A percentile compares a stretch with the other conserved stretches of the same genome.
These are phyloP conservation scores for Bruguiera parviflora DNA, from an alignment of 345 rosid species.

Conservation along the genomic window DNA sequence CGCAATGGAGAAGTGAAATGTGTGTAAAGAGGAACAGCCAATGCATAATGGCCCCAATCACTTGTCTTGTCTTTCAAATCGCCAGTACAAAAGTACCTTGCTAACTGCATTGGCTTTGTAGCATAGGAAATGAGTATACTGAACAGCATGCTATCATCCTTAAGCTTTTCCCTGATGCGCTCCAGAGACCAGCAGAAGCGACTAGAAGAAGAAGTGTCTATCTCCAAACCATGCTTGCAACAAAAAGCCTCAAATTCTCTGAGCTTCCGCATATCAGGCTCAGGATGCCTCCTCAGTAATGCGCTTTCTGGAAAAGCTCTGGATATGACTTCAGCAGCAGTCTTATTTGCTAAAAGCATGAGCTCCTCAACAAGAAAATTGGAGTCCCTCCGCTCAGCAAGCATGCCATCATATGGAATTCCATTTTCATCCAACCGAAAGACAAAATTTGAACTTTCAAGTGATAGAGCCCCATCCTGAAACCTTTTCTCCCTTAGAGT, in stretches of 20 bases:
- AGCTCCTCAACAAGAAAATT: conserved; percentile 84
- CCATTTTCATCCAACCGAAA: conserved; percentile 69
- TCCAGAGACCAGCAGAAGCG: conserved; percentile 55
- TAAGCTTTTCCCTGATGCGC: conserved; percentile 52
- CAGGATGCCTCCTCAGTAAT: conserved; percentile 80
- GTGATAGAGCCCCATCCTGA: conserved; percentile 64
- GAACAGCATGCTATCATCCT: conserved; percentile 60
- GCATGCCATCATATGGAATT: conserved; percentile 56
- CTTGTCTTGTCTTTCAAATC: conserved; percentile 42
- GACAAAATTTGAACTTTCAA: conserved; percentile 54
- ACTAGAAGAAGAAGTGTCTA: conserved; percentile 77
- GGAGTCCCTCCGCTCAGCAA: conserved; percentile 43
- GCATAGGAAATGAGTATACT: conserved; percentile 68
- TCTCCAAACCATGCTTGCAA: conserved; percentile 58
- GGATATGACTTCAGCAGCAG: conserved; percentile 83
- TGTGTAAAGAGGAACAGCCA: conserved; percentile 78
- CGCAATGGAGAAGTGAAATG: conserved; percentile 94
- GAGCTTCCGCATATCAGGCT: conserved; percentile 78
- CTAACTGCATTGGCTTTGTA: conserved; percentile 74
- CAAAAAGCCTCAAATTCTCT: conserved; percentile 81
- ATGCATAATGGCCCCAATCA: conserved; percentile 83
- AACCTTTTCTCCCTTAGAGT: conserved; percentile 56
- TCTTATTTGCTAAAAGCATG: conserved; percentile 85
- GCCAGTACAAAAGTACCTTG: conserved; percentile 80
- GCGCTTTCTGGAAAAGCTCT: conserved; percentile 79